A percentile compares a stretch with the other conserved stretches of the same genome.
Conservation (phyloP, 345 rosid species). For the Cardamine resedifolia region DNA sequence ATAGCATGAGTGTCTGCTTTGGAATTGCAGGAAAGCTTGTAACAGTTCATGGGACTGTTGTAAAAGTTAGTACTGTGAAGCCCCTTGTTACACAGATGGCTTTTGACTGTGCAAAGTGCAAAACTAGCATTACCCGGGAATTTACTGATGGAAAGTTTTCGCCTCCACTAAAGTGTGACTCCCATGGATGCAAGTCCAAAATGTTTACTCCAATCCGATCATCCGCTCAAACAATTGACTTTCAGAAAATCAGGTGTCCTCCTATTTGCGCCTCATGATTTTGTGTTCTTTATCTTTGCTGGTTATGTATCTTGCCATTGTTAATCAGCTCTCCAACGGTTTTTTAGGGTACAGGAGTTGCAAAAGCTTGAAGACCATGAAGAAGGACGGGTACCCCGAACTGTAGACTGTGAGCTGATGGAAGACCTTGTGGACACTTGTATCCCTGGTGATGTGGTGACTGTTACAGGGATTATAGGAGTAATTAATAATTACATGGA, state of each 20-base stretch:
- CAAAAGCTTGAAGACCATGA: constrained; percentile 81
- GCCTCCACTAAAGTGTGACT: constrained; percentile 64
- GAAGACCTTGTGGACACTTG: constrained; percentile 90
- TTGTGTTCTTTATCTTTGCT: neutral
- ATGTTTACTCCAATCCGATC: constrained; percentile 72
- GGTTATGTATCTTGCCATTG: constrained; percentile 9
- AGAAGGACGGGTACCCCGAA: constrained; percentile 98
- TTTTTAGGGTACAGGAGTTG: constrained; percentile 74
- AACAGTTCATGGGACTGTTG: constrained; percentile 82
- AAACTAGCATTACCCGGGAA: constrained; percentile 53
- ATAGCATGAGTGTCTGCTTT: constrained; percentile 19
- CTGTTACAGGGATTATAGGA: constrained; percentile 89
- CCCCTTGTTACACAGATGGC: constrained; percentile 74
- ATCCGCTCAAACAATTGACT: constrained; percentile 73
- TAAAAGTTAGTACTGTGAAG: constrained; percentile 86
- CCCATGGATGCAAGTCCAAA: constrained; percentile 87
- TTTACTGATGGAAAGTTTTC: constrained; percentile 93
- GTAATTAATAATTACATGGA: constrained; percentile 88
- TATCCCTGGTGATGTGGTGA: constrained; percentile 98
- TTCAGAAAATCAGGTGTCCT: constrained; percentile 85
- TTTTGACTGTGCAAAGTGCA: constrained; percentile 78
- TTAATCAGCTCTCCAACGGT: constrained; percentile 13
- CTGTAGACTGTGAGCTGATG: constrained; percentile 91
- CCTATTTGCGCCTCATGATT: neutral
- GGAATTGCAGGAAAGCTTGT: constrained; percentile 79